Evolutionary conservation across 2,329 filamentous ascomycete species (phyloP).

Genomic region (Epichloe typhina): DNA sequence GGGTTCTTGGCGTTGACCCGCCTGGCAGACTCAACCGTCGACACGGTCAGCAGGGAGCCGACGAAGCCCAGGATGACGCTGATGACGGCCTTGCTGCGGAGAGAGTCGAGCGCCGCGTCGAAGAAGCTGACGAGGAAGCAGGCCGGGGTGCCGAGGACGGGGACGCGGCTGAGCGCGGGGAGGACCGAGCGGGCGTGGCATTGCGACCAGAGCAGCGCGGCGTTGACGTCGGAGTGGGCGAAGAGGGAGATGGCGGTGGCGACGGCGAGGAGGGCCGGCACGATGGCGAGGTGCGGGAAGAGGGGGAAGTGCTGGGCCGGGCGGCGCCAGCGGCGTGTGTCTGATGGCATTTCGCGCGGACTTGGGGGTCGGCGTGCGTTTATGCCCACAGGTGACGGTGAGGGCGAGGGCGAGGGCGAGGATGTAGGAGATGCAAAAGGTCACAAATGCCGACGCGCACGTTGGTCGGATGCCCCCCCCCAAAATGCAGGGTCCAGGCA

Average conservation of each 20-base stretch:
- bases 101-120: constrained; percentile 26
- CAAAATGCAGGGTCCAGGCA: too few relatives aligned
- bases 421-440: too few relatives aligned
- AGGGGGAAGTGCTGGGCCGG: constrained; percentile 41
- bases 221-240: constrained; percentile 35
- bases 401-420: too few relatives aligned
- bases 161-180: constrained; percentile 29
- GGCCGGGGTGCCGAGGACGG: constrained; percentile 29
- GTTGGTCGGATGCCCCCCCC: too few relatives aligned
- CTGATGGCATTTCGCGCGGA: neutral
- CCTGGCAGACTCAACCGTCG: constrained; percentile 35
- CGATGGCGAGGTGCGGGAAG: constrained; percentile 37
- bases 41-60: constrained; percentile 34
- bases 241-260: constrained; percentile 29
- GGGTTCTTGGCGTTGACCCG: constrained; percentile 24
- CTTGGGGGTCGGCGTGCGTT: neutral
- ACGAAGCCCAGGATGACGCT: constrained; percentile 30
- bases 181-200: constrained; percentile 35
- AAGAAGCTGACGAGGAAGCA: constrained; percentile 41
- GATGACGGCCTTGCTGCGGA: constrained; percentile 28
- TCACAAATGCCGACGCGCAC: too few relatives aligned
- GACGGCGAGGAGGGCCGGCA: constrained; percentile 32
- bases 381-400: neutral
- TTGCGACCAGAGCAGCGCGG: constrained; percentile 38
- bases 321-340: constrained; percentile 15